phyloP scores from a whole-genome alignment of 129 eudicot genomes.

The Silybum marianum region DNA sequence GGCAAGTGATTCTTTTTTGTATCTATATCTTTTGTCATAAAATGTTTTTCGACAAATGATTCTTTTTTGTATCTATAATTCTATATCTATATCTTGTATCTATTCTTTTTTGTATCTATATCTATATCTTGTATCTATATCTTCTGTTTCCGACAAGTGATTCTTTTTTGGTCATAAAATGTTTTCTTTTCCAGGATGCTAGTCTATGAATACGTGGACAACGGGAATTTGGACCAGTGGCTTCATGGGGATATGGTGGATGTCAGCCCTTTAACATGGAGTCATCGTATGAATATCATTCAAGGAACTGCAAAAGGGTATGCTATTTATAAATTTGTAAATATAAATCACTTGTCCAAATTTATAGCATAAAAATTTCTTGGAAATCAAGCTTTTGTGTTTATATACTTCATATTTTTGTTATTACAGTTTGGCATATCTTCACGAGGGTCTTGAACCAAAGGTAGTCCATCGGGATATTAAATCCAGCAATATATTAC shows the following conservation, averaged over 20 bases:
- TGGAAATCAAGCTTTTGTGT: neutral
- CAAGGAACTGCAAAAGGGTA: constrained; percentile 97
- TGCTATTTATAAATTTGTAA: neutral
- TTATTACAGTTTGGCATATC: constrained; percentile 81
- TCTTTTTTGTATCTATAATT: neutral
- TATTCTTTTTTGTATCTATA: neutral
- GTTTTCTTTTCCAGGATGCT: constrained; percentile 66
- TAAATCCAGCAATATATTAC: constrained; percentile 82
- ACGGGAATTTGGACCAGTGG: constrained; percentile 97
- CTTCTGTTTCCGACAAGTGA: neutral
- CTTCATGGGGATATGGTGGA: constrained; percentile 98
- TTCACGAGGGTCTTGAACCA: constrained; percentile 97
- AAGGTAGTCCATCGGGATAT: constrained; percentile 97
- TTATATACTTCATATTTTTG: constrained; percentile 1
- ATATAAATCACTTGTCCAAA: neutral
- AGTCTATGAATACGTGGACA: constrained; percentile 94
- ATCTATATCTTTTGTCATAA: neutral
- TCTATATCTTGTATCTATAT: neutral
- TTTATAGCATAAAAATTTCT: neutral
- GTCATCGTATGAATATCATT: constrained; percentile 76
- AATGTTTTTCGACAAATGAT: neutral
- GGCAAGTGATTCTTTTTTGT: neutral
- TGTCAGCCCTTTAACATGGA: constrained; percentile 89
- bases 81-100: too few relatives aligned
- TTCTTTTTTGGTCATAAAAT: neutral